Evolutionary conservation across 2,329 filamentous ascomycete genomes (phyloP).

Genomic region (Talaromyces marneffei): DNA sequence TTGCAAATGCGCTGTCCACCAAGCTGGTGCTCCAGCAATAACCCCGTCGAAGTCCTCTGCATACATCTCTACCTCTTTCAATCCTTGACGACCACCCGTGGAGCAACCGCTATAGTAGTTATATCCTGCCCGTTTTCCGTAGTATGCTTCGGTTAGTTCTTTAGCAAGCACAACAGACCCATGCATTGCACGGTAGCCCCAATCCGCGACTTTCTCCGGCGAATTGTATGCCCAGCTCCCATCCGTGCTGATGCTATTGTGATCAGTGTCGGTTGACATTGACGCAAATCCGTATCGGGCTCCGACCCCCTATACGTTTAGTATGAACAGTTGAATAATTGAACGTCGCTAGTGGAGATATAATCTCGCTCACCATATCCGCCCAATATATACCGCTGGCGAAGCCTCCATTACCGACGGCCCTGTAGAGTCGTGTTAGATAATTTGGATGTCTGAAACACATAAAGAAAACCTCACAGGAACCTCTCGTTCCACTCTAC

Average conservation of each 20-base stretch:
- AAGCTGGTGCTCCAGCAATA: conserved; percentile 37
- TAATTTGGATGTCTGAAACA: not conserved
- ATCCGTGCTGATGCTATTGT: not conserved
- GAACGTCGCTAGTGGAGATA: not conserved
- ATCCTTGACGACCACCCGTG: conserved; percentile 1
- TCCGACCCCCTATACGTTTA: not conserved
- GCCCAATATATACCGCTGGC: conserved; percentile 1
- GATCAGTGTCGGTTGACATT: conserved; percentile 3
- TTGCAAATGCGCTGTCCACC: conserved; percentile 47
- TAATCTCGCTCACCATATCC: not conserved
- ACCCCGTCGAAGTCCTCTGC: conserved; percentile 5
- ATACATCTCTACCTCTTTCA: not conserved
- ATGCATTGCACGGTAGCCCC: conserved; percentile 8
- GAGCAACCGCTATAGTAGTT: conserved; percentile 8
- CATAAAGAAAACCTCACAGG: not conserved
- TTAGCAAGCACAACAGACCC: not conserved
- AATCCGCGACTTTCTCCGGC: conserved; percentile 1
- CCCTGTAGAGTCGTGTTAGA: not conserved
- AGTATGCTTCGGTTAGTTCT: not conserved
- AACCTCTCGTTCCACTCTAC: conserved; percentile 1
- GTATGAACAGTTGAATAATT: not conserved
- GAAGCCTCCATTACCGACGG: conserved; percentile 6
- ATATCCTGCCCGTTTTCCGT: not conserved
- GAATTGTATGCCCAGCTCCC: not conserved
- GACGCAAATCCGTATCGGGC: conserved; percentile 3